These are phyloP conservation scores for Melaleuca quinquenervia DNA, from an alignment of 345 rosid genomes.

Conservation along the genomic window DNA sequence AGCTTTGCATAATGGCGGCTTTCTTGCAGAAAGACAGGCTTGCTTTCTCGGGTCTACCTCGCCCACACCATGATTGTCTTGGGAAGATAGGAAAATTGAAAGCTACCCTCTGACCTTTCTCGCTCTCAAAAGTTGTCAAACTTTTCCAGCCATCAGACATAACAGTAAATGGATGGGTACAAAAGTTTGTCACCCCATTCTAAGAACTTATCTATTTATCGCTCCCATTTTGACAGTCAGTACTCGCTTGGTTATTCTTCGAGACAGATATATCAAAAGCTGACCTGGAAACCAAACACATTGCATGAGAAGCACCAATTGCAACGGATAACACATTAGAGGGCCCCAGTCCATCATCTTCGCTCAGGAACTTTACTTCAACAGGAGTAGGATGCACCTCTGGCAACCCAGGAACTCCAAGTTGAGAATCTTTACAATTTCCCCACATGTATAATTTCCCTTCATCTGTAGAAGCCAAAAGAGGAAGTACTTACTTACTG, in stretches of 20 bases:
- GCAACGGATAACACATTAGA: conserved; percentile 56
- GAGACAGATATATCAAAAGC: background rate
- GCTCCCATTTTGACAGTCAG: background rate
- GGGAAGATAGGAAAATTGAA: background rate
- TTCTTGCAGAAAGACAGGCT: background rate
- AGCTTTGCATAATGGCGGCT: background rate
- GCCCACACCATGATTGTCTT: background rate
- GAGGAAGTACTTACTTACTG: background rate
- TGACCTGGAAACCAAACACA: conserved; percentile 66
- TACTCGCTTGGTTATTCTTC: background rate
- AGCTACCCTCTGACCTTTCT: background rate
- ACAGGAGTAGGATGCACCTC: conserved; percentile 59
- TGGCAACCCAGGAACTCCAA: conserved; percentile 82
- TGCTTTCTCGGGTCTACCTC: background rate
- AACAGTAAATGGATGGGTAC: background rate
- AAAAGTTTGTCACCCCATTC: background rate
- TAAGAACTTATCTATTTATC: background rate
- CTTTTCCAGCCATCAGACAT: background rate
- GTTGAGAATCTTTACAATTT: conserved; percentile 75
- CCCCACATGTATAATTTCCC: conserved; percentile 95
- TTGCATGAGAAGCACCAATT: conserved; percentile 82
- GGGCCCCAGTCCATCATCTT: conserved; percentile 51
- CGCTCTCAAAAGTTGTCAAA: background rate
- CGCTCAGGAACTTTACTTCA: conserved; percentile 63
- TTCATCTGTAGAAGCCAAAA: conserved; percentile 29